A percentile compares a stretch with the other conserved stretches of the same genome.
Evolutionary conservation across 441 rosid species (phyloP).

Genomic region (Rhodomyrtus psidioides): DNA sequence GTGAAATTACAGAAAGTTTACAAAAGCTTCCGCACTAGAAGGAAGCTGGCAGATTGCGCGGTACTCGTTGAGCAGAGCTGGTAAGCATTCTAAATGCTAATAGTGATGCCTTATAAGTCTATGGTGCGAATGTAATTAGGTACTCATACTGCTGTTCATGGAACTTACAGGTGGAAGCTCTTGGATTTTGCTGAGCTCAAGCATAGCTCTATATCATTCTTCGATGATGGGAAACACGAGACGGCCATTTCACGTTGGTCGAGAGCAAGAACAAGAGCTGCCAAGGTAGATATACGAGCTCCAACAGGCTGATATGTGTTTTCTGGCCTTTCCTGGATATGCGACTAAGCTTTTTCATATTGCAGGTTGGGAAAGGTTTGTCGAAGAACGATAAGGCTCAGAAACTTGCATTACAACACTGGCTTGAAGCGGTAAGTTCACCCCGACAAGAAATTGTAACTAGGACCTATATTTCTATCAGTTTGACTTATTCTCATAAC

Average conservation of each 20-base stretch:
- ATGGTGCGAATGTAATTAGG: not conserved
- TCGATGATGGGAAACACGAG: constrained; percentile 82
- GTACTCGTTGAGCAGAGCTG: constrained; percentile 90
- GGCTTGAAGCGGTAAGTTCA: constrained; percentile 91
- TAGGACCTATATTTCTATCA: constrained; percentile 4
- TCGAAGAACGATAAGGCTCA: constrained; percentile 82
- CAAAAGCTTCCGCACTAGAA: constrained; percentile 83
- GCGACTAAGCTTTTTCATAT: not conserved
- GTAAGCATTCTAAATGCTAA: constrained; percentile 23
- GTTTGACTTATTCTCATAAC: not conserved
- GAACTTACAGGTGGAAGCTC: constrained; percentile 74
- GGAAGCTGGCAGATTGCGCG: constrained; percentile 94
- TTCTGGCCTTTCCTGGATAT: not conserved
- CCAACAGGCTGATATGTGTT: not conserved
- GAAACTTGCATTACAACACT: constrained; percentile 89
- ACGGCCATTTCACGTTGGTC: constrained; percentile 95
- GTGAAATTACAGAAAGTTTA: constrained; percentile 71
- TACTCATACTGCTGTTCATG: not conserved
- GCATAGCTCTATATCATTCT: constrained; percentile 86
- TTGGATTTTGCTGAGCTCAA: constrained; percentile 91
- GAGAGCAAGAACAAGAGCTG: constrained; percentile 93
- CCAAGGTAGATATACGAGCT: constrained; percentile 35
- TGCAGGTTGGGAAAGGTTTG: constrained; percentile 88
- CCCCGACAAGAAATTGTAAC: not conserved
- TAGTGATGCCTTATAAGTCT: not conserved